Evolutionary conservation across 1,139 yeast species (phyloP).

Genomic region (Debaryomycetaceae sp.): DNA sequence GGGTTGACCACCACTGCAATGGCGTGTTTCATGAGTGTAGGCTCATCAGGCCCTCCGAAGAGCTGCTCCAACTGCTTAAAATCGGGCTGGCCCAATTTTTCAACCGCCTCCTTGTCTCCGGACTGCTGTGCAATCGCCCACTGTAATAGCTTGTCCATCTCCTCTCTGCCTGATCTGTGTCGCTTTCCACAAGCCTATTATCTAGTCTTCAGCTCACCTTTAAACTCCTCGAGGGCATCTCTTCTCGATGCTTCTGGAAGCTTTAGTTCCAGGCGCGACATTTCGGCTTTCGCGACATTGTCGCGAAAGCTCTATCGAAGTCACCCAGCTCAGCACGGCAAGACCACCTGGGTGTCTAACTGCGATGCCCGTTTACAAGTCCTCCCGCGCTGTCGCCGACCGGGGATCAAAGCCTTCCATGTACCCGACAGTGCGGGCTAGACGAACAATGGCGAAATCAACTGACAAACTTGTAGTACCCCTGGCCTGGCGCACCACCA

Average conservation of each 20-base stretch:
- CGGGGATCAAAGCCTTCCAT: neutral
- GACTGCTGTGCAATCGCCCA: constrained; percentile 87
- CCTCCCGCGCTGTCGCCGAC: neutral
- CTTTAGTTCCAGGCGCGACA: neutral
- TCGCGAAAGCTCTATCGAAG: neutral
- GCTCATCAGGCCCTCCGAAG: constrained; percentile 84
- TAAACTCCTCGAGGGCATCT: neutral
- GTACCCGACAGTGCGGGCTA: neutral
- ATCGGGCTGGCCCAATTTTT: constrained; percentile 66
- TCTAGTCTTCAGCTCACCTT: neutral
- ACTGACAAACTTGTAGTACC: too few relatives aligned
- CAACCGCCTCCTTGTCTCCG: constrained; percentile 62
- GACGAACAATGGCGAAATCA: too few relatives aligned
- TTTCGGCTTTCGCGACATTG: constrained; percentile 1
- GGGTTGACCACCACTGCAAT: constrained; percentile 59
- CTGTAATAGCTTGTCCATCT: constrained; percentile 83
- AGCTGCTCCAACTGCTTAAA: constrained; percentile 72
- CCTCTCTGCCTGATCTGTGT: neutral
- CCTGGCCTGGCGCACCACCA: too few relatives aligned
- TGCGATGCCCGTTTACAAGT: neutral
- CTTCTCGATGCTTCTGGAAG: constrained; percentile 1
- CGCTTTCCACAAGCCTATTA: neutral
- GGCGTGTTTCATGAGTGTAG: constrained; percentile 76
- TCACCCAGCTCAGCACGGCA: too few relatives aligned
- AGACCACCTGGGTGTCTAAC: too few relatives aligned